Evolutionary conservation across 345 rosid species (phyloP), one percentile per base, ranked within the genome.

Genomic region (Populus deltoides): DNA sequence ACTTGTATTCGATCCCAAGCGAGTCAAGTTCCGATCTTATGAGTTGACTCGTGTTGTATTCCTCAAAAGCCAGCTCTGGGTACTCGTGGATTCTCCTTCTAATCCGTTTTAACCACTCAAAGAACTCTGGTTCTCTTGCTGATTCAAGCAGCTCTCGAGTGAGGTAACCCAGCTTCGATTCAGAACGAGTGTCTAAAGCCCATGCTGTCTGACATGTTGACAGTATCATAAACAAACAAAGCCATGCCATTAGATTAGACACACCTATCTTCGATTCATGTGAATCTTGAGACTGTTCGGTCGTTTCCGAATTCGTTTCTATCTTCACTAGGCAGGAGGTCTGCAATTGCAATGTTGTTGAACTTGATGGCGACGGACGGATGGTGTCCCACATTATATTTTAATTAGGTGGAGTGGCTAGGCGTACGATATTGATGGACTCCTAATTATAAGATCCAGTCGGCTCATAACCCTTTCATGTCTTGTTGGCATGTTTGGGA

Each of bases 21-120:
- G 82, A 77, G 35, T 85, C 84, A 2, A 89, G 83, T 79, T 89
- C 88, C 35, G 80, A 69, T 73, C 87, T 70, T 47, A 87, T 71
- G 43, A 87, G 66, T 45, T 67, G 65, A 55, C 90, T 85, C 73
- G 90, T 85, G 45, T 78, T 81, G 75, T 75, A 53, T 78, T 89
- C 92, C 18, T 85, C 82, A 53, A 86, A 89, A 24, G 79, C 86
- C 38, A 89, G 69, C 68, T 89, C 92, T 1, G 92, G 92, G 43
- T 86, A 7, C 84, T 87, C 80, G 75, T 89, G 92, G 55, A 87
- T 80, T 63, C 84, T 78, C 88, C 90, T 61, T 51, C 92, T 53
- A 7, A 82, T 57, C 45, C 77, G 66, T 71, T 38, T 85, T 78
- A 89, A 61, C 90, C 90, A 89, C 4, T 74, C 84, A 4, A 79